phyloP scores from a whole-genome alignment of 202 grass and related monocot species.

The Hordeum pubiflorum region DNA sequence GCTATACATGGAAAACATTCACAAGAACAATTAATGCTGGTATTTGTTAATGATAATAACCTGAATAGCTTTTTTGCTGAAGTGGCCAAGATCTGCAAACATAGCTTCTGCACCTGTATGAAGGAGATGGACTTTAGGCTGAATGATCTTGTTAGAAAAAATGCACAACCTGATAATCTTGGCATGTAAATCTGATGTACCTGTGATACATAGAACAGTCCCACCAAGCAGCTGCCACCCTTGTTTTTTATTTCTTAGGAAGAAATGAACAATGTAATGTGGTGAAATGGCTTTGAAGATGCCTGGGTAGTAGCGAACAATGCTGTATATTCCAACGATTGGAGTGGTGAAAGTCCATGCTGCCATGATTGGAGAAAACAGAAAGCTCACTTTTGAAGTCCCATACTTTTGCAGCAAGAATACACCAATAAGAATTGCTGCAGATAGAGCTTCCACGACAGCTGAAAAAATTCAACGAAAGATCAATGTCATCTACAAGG shows the following conservation, averaged over 20 bases:
- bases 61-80: conserved; percentile 62
- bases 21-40: background rate
- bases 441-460: conserved; percentile 49
- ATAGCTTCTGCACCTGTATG: conserved; percentile 58
- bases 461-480: conserved; percentile 30
- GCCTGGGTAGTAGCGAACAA: conserved; percentile 45
- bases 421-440: conserved; percentile 42
- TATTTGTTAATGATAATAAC: conserved; percentile 26
- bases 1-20: background rate
- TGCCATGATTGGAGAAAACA: conserved; percentile 70
- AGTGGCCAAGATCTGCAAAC: conserved; percentile 68
- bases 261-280: conserved; percentile 50
- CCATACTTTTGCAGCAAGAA: conserved; percentile 63
- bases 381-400: conserved; percentile 58
- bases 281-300: conserved; percentile 64
- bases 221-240: conserved; percentile 61
- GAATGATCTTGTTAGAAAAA: background rate
- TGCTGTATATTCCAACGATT: conserved; percentile 53
- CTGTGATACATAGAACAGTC: conserved; percentile 70
- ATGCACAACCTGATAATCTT: background rate
- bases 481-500: background rate
- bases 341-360: conserved; percentile 68
- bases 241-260: conserved; percentile 45
- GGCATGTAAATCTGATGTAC: conserved; percentile 17
- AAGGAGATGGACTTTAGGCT: background rate